Evolutionary conservation across 805 yeast genomes (phyloP).

Genomic region (Metschnikowia orientalis): DNA sequence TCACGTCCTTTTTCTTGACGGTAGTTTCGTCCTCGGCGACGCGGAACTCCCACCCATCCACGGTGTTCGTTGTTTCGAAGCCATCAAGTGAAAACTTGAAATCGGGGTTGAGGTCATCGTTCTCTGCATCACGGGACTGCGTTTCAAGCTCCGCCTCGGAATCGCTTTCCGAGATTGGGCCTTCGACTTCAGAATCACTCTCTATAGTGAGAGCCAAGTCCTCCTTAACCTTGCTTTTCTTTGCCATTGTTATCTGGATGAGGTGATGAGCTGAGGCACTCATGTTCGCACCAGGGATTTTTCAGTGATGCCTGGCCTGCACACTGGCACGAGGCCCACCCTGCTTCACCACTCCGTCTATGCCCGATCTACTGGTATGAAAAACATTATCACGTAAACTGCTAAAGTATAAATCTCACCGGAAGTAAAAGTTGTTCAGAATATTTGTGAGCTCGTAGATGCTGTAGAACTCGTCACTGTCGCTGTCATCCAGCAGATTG

Average conservation of each 20-base stretch:
- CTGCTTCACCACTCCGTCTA: too few species aligned
- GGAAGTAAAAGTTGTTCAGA: conserved; percentile 24
- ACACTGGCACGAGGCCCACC: too few species aligned
- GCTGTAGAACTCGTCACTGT: conserved; percentile 27
- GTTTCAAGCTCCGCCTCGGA: conserved; percentile 24
- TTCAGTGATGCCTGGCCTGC: too few species aligned
- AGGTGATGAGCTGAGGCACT: too few species aligned
- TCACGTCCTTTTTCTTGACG: conserved; percentile 53
- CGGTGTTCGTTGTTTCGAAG: conserved; percentile 42
- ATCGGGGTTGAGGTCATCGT: conserved; percentile 60
- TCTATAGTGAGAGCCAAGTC: conserved; percentile 77
- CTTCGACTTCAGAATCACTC: conserved; percentile 59
- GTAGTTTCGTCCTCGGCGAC: conserved; percentile 36
- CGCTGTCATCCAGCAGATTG: conserved; percentile 17
- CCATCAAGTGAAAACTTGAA: conserved; percentile 69
- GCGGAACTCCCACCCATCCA: conserved; percentile 83
- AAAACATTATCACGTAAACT: too few species aligned
- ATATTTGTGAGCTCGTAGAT: conserved; percentile 23
- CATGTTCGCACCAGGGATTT: too few species aligned
- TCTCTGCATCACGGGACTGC: conserved; percentile 14
- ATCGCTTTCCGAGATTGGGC: conserved; percentile 13
- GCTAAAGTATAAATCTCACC: too few species aligned
- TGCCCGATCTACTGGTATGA: too few species aligned
- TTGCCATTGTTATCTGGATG: conserved; percentile 12
- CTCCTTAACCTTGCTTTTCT: conserved; percentile 16